A percentile compares a stretch with the other conserved stretches of the same genome.
Conservation (phyloP, 768 basidiomycete genomes). For the Hortiboletus flavorubellus region DNA sequence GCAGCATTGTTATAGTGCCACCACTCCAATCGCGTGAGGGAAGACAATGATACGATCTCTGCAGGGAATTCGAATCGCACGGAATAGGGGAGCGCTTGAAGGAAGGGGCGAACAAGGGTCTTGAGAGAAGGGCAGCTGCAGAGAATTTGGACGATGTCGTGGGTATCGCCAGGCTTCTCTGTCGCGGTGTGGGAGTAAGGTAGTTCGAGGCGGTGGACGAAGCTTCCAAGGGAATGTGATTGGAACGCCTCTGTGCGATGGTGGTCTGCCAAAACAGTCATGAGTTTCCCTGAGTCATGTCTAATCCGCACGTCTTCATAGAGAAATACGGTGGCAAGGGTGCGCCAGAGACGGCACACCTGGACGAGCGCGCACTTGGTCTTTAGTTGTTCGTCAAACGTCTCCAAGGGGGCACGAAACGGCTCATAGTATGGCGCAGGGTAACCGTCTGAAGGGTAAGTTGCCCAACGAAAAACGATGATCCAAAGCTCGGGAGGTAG, state of each 20-base stretch:
- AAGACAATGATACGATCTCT: slow-evolving; percentile 42
- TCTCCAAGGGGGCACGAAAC: slow-evolving; percentile 39
- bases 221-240: slow-evolving; percentile 24
- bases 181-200: slow-evolving; percentile 55
- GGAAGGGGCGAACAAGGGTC: slow-evolving; percentile 51
- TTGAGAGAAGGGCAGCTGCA: slow-evolving; percentile 47
- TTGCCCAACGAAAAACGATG: slow-evolving; percentile 46
- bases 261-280: slow-evolving; percentile 27
- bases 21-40: slow-evolving; percentile 65
- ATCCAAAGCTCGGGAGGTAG: slow-evolving; percentile 58
- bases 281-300: slow-evolving; percentile 30
- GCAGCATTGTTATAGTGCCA: slow-evolving; percentile 58
- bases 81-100: slow-evolving; percentile 14
- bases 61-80: slow-evolving; percentile 54
- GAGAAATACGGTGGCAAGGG: slow-evolving; percentile 42
- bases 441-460: slow-evolving; percentile 25
- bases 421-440: slow-evolving; percentile 40
- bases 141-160: slow-evolving; percentile 46
- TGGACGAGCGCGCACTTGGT: slow-evolving; percentile 43
- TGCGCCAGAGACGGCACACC: slow-evolving; percentile 59
- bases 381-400: slow-evolving; percentile 29
- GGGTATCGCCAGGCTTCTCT: slow-evolving; percentile 23
- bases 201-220: slow-evolving; percentile 56
- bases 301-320: slow-evolving; percentile 53
- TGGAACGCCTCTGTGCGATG: slow-evolving; percentile 5